Base-by-base conservation (phyloP, 2,329 filamentous ascomycete genomes). In the Trichoderma cornu-damae region DNA sequence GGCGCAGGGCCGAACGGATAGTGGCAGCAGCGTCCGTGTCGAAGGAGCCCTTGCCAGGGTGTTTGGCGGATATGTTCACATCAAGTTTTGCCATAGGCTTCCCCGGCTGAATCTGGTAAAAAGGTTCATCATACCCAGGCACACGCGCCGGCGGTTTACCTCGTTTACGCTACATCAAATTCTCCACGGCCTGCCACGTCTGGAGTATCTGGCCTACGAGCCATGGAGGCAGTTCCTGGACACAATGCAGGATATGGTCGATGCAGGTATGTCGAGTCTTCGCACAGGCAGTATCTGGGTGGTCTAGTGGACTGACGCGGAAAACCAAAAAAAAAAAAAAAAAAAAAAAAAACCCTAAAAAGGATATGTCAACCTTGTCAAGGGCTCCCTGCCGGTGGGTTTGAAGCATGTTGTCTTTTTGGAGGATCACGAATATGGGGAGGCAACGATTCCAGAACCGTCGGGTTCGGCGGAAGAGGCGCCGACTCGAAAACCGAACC, bases 151-250 rank as follows among this genome's bases (percentile, higher is more conserved):
- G 16, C 44, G 35, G 12, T 14, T 26, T 4, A 38, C 53, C 11
- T 49, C 53, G 11, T 56, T 37, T 40, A 57, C 43, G 16, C 14
- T 57, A 3, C 37, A 40, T 9, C 53, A 57, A 12, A 42, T 57
- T 20, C 35, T 49, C 7, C 20, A 22, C 35, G 26, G 34, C 4
- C 24, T 57, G 2, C 53, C 53, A 4, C 5, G 20, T 16, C 26
- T 57, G 34, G 44, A 57, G 11, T 11, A 48, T 14, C n/a, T 57
- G 6, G 28, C 26, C 4, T 49, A n/a, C 7, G 53, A 57, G 40
- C 53, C 53, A 49, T 57, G 53, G 53, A 47, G 37, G n/a, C 44
- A 57, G 18, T 35, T 14, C 9, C 12, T 48, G n/a, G 43, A 57
- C n/a, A 44, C 52, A 4, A 14, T 35, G 6, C 52, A 56, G 16